Base-by-base conservation (phyloP, 176 grass and related monocot genomes). In the Echinochloa phyllopogon region DNA sequence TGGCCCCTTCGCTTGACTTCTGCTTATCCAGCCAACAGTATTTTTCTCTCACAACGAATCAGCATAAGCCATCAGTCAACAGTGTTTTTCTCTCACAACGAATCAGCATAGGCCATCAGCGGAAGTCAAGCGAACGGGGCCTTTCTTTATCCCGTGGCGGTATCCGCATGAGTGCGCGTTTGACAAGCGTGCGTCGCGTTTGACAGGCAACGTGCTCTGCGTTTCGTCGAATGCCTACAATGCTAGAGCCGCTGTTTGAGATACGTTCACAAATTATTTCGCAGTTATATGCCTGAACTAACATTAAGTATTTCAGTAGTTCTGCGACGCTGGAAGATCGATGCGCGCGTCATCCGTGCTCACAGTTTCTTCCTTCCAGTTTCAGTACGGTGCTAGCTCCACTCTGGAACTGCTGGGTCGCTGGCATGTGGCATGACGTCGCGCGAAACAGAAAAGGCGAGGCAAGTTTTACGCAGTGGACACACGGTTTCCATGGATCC, bases 121-220 rank as follows among this genome's bases (percentile, higher is more conserved):
- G n/a, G n/a, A n/a, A n/a, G n/a, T n/a, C n/a, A n/a, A n/a, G n/a
- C n/a, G n/a, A n/a, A n/a, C n/a, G n/a, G n/a, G n/a, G n/a, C n/a
- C n/a, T n/a, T n/a, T n/a, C n/a, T n/a, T n/a, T 74, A 59, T 69
- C 64, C n/a, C 36, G 3, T 47, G 59, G 69, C 69, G 21, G 20
- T 33, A 82, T 45, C 88, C 67, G 71, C 70, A 47, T 81, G 76
- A 51, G 62, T 38, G 11, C 41, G 0, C 45, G 83, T 77, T 89
- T 76, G 88, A 72, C 88, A 5, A 43, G 70, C 60, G 0, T 15
- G 45, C 20, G 1, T 39, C 29, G 20, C 52, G 49, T 3, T 23
- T 15, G 51, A 40, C 18, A 4, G 24, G 23, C 40, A 23, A 20
- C 2, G 18, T 20, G 9, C 66, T 12, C 83, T 8, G 62, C 29